phyloP scores from a whole-genome alignment of 345 rosid genomes.

The Salix viminalis region DNA sequence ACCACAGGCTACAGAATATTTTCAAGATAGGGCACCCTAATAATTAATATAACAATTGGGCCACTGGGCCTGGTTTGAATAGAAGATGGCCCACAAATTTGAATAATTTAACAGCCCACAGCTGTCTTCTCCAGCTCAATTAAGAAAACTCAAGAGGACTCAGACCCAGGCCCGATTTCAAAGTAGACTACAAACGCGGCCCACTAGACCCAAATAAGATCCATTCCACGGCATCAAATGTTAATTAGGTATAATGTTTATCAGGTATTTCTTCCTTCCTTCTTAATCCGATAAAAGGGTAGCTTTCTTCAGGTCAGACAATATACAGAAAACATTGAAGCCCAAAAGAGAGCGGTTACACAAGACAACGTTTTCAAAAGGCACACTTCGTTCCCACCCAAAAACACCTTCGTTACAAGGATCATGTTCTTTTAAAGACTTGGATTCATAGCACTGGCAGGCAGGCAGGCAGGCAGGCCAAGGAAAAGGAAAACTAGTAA shows the following conservation, averaged over 20 bases:
- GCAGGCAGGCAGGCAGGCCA: neutral
- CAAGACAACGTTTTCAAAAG: neutral
- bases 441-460: constrained; percentile 8
- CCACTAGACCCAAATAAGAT: neutral
- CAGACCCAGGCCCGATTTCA: neutral
- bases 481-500: neutral
- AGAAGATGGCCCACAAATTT: neutral
- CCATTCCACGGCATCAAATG: neutral
- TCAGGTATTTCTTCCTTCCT: no score
- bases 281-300: neutral
- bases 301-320: neutral
- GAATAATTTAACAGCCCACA: neutral
- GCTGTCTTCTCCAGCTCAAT: neutral
- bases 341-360: no score
- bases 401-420: neutral
- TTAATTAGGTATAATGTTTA: no score
- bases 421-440: constrained; percentile 13
- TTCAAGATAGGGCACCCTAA: neutral
- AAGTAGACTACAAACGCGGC: neutral
- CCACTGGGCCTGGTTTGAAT: neutral
- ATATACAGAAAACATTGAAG: neutral
- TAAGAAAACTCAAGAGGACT: neutral
- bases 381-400: neutral
- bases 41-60: neutral
- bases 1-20: neutral